These are phyloP conservation scores for Phytophthora tubulina DNA, from an alignment of 352 stramenopile species.

Conservation along the genomic window DNA sequence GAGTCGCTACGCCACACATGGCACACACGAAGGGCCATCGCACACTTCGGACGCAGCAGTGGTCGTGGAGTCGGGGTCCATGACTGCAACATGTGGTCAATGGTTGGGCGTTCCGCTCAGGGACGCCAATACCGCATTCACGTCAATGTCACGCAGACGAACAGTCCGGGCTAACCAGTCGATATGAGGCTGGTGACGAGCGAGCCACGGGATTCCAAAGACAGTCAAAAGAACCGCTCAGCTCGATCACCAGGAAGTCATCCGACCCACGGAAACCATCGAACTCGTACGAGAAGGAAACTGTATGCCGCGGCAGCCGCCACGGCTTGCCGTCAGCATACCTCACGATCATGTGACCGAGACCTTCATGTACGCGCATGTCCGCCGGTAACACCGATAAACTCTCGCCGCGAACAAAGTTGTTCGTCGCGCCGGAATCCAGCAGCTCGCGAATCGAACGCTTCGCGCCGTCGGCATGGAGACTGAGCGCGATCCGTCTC, in stretches of 20 bases:
- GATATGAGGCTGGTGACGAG: slow-evolving; percentile 34
- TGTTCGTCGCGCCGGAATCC: too few species aligned
- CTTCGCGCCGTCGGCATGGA: slow-evolving; percentile 28
- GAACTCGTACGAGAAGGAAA: too few species aligned
- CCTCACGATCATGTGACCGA: slow-evolving; percentile 23
- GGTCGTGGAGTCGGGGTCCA: slow-evolving; percentile 29
- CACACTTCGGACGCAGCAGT: too few species aligned
- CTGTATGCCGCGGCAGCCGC: too few species aligned
- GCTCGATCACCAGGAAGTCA: slow-evolving; percentile 47
- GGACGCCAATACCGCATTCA: slow-evolving; percentile 22
- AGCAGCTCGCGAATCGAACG: too few species aligned
- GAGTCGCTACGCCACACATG: too few species aligned
- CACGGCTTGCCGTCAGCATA: slow-evolving; percentile 32
- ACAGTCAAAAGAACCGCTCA: slow-evolving; percentile 36
- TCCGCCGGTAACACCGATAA: slow-evolving; percentile 29
- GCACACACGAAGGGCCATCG: too few species aligned
- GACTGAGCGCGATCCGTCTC: slow-evolving; percentile 26
- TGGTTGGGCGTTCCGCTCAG: too few species aligned
- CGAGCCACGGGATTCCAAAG: slow-evolving; percentile 41
- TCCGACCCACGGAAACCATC: background rate
- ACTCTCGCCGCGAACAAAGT: too few species aligned
- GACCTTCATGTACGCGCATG: slow-evolving; percentile 16
- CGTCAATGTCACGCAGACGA: slow-evolving; percentile 21
- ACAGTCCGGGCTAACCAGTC: slow-evolving; percentile 27
- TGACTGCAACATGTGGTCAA: too few species aligned